These are phyloP conservation scores for Penicillium paradoxum DNA, from an alignment of 495 filamentous ascomycete species.

Conservation along the genomic window DNA sequence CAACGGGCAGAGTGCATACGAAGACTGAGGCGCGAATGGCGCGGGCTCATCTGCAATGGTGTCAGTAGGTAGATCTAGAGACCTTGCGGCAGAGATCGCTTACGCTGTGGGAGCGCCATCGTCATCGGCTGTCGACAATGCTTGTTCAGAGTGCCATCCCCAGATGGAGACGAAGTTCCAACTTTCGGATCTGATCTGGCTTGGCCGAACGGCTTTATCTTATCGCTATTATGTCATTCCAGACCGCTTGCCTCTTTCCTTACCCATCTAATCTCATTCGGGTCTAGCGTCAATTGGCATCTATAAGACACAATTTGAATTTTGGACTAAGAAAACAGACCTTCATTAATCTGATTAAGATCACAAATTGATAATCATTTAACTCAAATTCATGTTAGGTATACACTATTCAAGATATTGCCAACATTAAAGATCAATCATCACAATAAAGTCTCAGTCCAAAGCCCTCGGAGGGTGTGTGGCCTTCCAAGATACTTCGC, in stretches of 20 bases:
- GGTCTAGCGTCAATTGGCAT: neutral
- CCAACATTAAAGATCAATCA: no score
- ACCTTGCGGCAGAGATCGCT: constrained; percentile 8
- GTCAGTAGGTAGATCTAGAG: constrained; percentile 10
- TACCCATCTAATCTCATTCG: neutral
- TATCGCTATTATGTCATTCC: constrained; percentile 15
- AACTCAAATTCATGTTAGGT: no score
- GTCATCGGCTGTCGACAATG: constrained; percentile 27
- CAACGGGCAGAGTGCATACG: constrained; percentile 30
- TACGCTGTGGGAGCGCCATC: constrained; percentile 37
- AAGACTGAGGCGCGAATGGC: constrained; percentile 41
- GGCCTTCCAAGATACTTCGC: no score
- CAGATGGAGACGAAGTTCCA: constrained; percentile 13
- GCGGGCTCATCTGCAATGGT: constrained; percentile 28
- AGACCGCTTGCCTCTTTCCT: neutral
- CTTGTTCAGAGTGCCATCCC: constrained; percentile 26
- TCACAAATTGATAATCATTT: no score
- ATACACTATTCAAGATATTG: no score
- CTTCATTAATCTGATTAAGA: no score
- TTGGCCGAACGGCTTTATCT: constrained; percentile 14
- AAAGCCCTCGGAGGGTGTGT: no score
- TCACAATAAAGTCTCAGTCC: no score
- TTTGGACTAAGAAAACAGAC: no score
- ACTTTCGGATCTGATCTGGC: constrained; percentile 9
- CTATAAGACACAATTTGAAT: no score